These are phyloP conservation scores for Saccharomyces eubayanus DNA, from an alignment of 805 yeast species.

Conservation along the genomic window DNA sequence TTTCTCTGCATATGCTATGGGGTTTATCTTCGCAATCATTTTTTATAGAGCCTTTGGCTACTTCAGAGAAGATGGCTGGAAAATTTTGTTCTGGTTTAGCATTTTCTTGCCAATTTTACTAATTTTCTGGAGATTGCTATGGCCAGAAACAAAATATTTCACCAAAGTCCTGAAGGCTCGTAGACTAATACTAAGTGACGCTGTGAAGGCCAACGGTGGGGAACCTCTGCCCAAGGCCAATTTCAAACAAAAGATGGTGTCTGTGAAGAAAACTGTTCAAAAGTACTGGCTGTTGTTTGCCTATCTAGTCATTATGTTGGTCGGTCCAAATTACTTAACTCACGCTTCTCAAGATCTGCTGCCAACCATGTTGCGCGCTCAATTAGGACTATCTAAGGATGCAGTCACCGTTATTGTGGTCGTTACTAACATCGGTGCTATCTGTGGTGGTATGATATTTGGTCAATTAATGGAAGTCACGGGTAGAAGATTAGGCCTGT, in stretches of 20 bases:
- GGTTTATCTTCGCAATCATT: constrained; percentile 56
- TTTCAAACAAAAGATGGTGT: constrained; percentile 15
- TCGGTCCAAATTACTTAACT: constrained; percentile 63
- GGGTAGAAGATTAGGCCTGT: constrained; percentile 53
- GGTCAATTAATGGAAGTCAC: constrained; percentile 50
- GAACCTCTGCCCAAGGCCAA: constrained; percentile 14
- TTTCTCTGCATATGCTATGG: constrained; percentile 54
- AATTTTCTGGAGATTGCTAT: constrained; percentile 46
- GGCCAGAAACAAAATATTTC: constrained; percentile 56
- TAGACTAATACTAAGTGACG: constrained; percentile 11
- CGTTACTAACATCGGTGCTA: constrained; percentile 60
- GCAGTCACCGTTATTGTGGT: constrained; percentile 51
- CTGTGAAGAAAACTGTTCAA: constrained; percentile 34
- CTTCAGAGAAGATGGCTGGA: constrained; percentile 47
- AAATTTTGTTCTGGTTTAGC: constrained; percentile 65
- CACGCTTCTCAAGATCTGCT: constrained; percentile 71
- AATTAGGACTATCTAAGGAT: constrained; percentile 39
- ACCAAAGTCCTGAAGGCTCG: constrained; percentile 26
- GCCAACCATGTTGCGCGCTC: constrained; percentile 53
- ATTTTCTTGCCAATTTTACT: constrained; percentile 58
- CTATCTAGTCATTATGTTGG: constrained; percentile 53
- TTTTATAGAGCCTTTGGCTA: constrained; percentile 55
- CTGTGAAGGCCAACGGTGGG: constrained; percentile 19
- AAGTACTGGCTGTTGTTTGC: constrained; percentile 53
- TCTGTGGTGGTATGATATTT: constrained; percentile 52